Evolutionary conservation across 2,329 filamentous ascomycete genomes (phyloP).

Genomic region (Periconia digitata): DNA sequence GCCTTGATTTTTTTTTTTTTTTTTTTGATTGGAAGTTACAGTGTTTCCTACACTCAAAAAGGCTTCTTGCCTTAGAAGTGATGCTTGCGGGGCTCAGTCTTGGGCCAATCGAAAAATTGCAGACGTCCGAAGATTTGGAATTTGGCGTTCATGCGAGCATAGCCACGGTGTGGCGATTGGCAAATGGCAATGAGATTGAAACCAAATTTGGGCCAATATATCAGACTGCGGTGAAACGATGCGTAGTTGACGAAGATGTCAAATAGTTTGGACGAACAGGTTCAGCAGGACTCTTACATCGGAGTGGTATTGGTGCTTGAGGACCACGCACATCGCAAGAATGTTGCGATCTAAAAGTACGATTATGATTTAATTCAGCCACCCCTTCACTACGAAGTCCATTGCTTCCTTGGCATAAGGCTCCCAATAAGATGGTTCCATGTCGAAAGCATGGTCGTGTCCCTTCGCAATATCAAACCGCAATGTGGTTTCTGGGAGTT

Average conservation of each 20-base stretch:
- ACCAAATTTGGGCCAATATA: constrained; percentile 1
- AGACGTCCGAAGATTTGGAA: constrained; percentile 2
- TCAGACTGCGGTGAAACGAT: constrained; percentile 1
- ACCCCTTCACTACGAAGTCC: background rate
- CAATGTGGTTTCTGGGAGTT: background rate
- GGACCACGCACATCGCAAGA: constrained; percentile 4
- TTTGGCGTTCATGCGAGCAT: background rate
- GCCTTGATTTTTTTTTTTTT: too few relatives aligned
- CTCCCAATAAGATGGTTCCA: background rate
- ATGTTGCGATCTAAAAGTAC: background rate
- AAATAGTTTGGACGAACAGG: constrained; percentile 1
- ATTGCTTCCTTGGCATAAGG: background rate
- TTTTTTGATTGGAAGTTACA: too few relatives aligned
- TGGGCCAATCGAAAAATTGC: constrained; percentile 4
- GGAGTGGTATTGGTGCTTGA: constrained; percentile 5
- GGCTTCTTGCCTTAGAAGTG: too few relatives aligned
- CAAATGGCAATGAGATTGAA: background rate
- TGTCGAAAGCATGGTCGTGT: background rate
- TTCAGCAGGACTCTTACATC: constrained; percentile 2
- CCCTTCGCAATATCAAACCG: background rate
- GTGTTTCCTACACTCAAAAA: too few relatives aligned
- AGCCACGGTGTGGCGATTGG: constrained; percentile 1
- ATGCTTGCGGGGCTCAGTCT: constrained; percentile 4
- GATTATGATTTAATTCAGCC: background rate
- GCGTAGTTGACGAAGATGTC: constrained; percentile 2